Percentiles rank a stretch among this genome's conserved stretches.
These are phyloP conservation scores for Neckera pumila DNA, from an alignment of 225 moss, liverwort and hornwort genomes.

Conservation along the genomic window DNA sequence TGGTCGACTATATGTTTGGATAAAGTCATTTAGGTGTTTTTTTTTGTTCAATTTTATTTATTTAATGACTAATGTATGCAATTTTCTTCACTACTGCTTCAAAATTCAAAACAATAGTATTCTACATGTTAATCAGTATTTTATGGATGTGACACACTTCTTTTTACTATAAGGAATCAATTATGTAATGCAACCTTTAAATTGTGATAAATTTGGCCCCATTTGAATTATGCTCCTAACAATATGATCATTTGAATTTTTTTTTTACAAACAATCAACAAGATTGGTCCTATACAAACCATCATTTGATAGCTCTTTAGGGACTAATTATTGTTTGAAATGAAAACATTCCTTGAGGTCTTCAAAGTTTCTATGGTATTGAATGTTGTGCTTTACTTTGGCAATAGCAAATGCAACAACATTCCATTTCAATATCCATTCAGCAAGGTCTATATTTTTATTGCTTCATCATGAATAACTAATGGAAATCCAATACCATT, in stretches of 20 bases:
- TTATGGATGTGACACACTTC: too few relatives aligned
- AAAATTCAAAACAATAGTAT: too few relatives aligned
- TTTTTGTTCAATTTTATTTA: background rate
- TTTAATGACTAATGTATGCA: too few relatives aligned
- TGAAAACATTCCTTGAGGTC: background rate
- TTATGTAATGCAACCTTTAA: too few relatives aligned
- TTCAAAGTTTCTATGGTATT: background rate
- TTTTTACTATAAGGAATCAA: too few relatives aligned
- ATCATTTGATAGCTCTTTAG: background rate
- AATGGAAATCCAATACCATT: background rate
- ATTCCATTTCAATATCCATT: background rate
- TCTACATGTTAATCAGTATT: too few relatives aligned
- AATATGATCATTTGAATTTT: background rate
- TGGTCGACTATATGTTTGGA: background rate
- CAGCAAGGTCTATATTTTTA: background rate
- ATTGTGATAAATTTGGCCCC: background rate
- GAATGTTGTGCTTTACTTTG: too few relatives aligned
- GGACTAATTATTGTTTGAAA: background rate
- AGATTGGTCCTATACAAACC: background rate
- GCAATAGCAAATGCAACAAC: background rate
- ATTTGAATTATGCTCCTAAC: background rate
- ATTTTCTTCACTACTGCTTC: background rate
- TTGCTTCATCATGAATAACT: background rate
- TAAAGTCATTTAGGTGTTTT: background rate
- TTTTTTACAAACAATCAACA: background rate